A percentile compares a stretch with the other conserved stretches of the same genome.
Conservation (phyloP, 2,329 filamentous ascomycete genomes). For the Plectosphaerella plurivora region DNA sequence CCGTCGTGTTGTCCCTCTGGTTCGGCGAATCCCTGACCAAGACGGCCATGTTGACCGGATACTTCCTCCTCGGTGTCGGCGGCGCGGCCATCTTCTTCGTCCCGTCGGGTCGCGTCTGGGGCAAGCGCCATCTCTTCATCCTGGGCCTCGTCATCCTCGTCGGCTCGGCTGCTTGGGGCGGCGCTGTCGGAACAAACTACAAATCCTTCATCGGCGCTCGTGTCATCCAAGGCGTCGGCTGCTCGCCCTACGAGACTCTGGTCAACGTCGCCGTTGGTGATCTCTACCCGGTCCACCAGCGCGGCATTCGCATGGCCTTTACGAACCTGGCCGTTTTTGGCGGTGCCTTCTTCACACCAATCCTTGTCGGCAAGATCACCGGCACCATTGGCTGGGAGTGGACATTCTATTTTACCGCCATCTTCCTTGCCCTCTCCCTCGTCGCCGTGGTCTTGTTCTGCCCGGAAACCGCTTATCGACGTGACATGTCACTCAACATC, state of each 20-base stretch:
- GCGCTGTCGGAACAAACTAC: slow-evolving; percentile 63
- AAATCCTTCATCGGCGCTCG: slow-evolving; percentile 70
- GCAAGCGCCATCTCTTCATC: slow-evolving; percentile 84
- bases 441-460: slow-evolving; percentile 72
- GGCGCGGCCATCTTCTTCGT: slow-evolving; percentile 81
- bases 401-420: slow-evolving; percentile 85
- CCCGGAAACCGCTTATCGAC: slow-evolving; percentile 72
- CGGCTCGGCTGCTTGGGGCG: slow-evolving; percentile 73
- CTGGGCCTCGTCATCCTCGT: slow-evolving; percentile 72
- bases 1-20: slow-evolving; percentile 67
- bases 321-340: slow-evolving; percentile 55
- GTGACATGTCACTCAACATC: slow-evolving; percentile 64
- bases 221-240: slow-evolving; percentile 79
- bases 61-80: slow-evolving; percentile 79
- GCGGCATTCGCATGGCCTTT: slow-evolving; percentile 84
- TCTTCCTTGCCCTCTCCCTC: slow-evolving; percentile 69
- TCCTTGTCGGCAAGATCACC: slow-evolving; percentile 87
- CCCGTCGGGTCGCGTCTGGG: slow-evolving; percentile 83
- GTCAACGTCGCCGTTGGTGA: slow-evolving; percentile 89
- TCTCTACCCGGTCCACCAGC: slow-evolving; percentile 81
- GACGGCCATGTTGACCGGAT: slow-evolving; percentile 79
- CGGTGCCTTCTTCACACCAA: slow-evolving; percentile 66
- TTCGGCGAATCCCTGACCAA: slow-evolving; percentile 66
- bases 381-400: slow-evolving; percentile 73
- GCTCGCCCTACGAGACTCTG: slow-evolving; percentile 85